A percentile compares a stretch with the other conserved stretches of the same genome.
Evolutionary conservation across 179 eudicot genomes (phyloP).

Genomic region (Vitellaria paradoxa): DNA sequence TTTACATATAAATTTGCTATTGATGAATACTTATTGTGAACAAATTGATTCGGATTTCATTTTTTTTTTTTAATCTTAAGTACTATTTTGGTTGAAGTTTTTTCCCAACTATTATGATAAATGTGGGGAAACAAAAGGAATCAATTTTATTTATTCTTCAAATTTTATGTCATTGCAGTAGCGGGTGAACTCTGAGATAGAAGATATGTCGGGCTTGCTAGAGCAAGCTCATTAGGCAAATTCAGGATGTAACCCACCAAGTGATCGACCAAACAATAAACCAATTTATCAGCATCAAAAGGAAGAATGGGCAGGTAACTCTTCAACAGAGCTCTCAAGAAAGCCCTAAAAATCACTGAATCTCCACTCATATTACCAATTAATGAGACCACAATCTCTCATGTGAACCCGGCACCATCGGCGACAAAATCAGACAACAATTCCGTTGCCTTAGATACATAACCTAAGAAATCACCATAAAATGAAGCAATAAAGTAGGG

Average conservation of each 20-base stretch:
- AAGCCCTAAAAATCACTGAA: slow-evolving; percentile 45
- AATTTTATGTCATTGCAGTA: no score
- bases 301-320: slow-evolving; percentile 56
- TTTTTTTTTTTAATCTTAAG: no score
- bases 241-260: slow-evolving; percentile 35
- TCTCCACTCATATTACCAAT: slow-evolving; percentile 35
- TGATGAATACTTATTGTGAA: no score
- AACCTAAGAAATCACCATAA: slow-evolving; percentile 51
- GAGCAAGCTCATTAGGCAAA: no score
- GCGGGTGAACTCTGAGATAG: no score
- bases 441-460: slow-evolving; percentile 53
- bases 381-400: slow-evolving; percentile 52
- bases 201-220: no score
- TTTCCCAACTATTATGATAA: no score
- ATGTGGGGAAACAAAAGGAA: no score
- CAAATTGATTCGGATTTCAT: no score
- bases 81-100: no score
- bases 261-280: slow-evolving; percentile 50
- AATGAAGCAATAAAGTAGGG: slow-evolving; percentile 16
- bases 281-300: slow-evolving; percentile 51
- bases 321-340: slow-evolving; percentile 63
- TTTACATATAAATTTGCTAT: no score
- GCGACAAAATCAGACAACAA: slow-evolving; percentile 47
- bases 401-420: slow-evolving; percentile 61
- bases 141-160: no score